Percentiles rank a stretch among this genome's conserved stretches.
phyloP scores from a whole-genome alignment of 495 filamentous ascomycete genomes.

The Cercophora sp. region DNA sequence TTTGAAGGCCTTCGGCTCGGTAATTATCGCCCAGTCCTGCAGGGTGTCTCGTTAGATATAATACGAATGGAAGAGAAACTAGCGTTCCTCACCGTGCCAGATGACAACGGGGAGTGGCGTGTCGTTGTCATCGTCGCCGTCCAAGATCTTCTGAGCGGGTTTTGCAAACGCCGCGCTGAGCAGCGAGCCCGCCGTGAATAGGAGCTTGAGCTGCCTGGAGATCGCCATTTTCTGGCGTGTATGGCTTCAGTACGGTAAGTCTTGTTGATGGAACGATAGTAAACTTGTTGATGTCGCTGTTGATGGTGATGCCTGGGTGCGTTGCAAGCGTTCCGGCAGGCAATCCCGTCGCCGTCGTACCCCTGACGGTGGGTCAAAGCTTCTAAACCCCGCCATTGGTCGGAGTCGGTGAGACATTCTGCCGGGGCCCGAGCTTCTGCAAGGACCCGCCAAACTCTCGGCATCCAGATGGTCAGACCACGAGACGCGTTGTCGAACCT shows the following conservation, averaged over 20 bases:
- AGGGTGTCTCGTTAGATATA: neutral
- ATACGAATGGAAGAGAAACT: neutral
- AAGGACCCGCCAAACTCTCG: neutral
- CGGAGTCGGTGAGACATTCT: neutral
- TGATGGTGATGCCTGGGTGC: neutral
- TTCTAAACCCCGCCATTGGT: neutral
- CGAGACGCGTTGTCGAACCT: too few species aligned
- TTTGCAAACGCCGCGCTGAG: slow-evolving; percentile 23
- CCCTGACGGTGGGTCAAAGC: neutral
- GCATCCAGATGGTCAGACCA: neutral
- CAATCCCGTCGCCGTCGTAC: too few species aligned
- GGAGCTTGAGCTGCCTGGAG: slow-evolving; percentile 11
- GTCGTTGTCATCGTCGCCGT: slow-evolving; percentile 39
- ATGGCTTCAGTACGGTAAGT: too few species aligned
- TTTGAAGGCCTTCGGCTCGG: slow-evolving; percentile 65
- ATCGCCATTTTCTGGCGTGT: slow-evolving; percentile 25
- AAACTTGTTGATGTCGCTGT: neutral
- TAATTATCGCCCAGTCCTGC: slow-evolving; percentile 60
- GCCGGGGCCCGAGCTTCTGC: neutral
- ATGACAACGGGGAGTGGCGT: slow-evolving; percentile 80
- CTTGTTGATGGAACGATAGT: neutral
- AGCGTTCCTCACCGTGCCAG: slow-evolving; percentile 88
- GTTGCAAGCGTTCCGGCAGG: slow-evolving; percentile 2
- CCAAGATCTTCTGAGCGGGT: slow-evolving; percentile 14
- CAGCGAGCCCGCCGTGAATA: slow-evolving; percentile 28